phyloP scores from a whole-genome alignment of 1,139 yeast genomes.

The Saccharomyces hybrid region DNA sequence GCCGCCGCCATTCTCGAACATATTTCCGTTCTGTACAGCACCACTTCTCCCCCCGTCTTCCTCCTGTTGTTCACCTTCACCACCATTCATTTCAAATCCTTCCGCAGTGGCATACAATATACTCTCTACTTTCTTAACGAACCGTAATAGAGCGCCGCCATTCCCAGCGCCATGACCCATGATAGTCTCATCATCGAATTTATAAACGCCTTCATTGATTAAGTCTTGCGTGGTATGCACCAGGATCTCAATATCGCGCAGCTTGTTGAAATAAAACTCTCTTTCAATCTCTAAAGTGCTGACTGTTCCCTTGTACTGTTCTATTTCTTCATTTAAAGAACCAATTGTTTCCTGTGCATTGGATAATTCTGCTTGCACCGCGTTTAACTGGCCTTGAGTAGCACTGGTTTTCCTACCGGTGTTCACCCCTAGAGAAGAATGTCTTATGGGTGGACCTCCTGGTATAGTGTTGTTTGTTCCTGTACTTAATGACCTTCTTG shows the following conservation, averaged over 20 bases:
- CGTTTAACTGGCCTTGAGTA: conserved; percentile 15
- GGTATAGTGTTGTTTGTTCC: not conserved
- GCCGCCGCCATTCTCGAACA: not conserved
- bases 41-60: not conserved
- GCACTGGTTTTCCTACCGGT: conserved; percentile 23
- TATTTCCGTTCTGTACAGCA: not conserved
- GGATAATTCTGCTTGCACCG: conserved; percentile 32
- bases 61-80: conserved; percentile 16
- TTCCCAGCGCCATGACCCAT: not conserved
- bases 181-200: conserved; percentile 5
- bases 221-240: conserved; percentile 58
- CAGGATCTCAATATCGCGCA: conserved; percentile 79
- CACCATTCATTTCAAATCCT: conserved; percentile 37
- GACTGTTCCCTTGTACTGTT: conserved; percentile 45
- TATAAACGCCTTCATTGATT: conserved; percentile 35
- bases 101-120: conserved; percentile 58
- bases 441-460: not conserved
- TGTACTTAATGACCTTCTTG: conserved; percentile 1
- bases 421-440: not conserved
- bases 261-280: conserved; percentile 80
- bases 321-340: conserved; percentile 42
- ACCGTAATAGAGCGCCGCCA: conserved; percentile 7
- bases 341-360: conserved; percentile 36
- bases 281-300: conserved; percentile 68
- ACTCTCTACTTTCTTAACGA: conserved; percentile 59